phyloP scores from a whole-genome alignment of 1,139 yeast genomes.

The Arxiozyma heterogenica region DNA sequence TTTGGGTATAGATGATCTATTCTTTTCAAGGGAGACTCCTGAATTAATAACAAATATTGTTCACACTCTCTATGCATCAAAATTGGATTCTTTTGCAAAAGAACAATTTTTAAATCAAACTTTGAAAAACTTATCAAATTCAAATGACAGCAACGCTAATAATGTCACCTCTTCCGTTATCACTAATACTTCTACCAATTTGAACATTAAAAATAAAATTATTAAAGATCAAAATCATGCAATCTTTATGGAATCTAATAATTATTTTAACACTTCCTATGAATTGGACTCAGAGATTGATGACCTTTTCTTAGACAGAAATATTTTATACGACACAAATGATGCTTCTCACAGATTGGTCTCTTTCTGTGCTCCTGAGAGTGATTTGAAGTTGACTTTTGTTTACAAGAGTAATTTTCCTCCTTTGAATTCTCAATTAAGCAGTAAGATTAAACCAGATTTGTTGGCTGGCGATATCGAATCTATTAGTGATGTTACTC shows the following conservation, averaged over 20 bases:
- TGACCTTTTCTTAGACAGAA: slow-evolving; percentile 53
- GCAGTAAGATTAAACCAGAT: slow-evolving; percentile 30
- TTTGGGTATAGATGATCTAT: slow-evolving; percentile 86
- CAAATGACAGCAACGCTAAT: not conserved
- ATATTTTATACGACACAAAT: slow-evolving; percentile 25
- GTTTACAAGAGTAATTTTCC: slow-evolving; percentile 69
- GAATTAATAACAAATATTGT: slow-evolving; percentile 71
- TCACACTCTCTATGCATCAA: slow-evolving; percentile 84
- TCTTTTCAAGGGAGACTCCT: slow-evolving; percentile 79
- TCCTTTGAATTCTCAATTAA: slow-evolving; percentile 30
- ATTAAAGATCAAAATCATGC: slow-evolving; percentile 64
- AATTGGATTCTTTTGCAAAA: slow-evolving; percentile 75
- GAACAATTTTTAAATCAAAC: slow-evolving; percentile 30
- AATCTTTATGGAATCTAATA: slow-evolving; percentile 60
- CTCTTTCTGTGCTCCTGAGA: slow-evolving; percentile 62
- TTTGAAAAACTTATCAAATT: slow-evolving; percentile 3
- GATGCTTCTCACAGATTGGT: slow-evolving; percentile 60
- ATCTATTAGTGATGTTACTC: slow-evolving; percentile 70
- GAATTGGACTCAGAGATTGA: slow-evolving; percentile 65
- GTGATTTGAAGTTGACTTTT: slow-evolving; percentile 70
- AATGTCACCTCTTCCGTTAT: not conserved
- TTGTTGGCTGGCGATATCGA: slow-evolving; percentile 39
- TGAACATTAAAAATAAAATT: slow-evolving; percentile 24
- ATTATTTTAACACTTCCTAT: slow-evolving; percentile 22
- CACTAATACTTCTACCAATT: slow-evolving; percentile 3